phyloP scores from a whole-genome alignment of 495 filamentous ascomycete species.

The Thermothielavioides terrestris region DNA sequence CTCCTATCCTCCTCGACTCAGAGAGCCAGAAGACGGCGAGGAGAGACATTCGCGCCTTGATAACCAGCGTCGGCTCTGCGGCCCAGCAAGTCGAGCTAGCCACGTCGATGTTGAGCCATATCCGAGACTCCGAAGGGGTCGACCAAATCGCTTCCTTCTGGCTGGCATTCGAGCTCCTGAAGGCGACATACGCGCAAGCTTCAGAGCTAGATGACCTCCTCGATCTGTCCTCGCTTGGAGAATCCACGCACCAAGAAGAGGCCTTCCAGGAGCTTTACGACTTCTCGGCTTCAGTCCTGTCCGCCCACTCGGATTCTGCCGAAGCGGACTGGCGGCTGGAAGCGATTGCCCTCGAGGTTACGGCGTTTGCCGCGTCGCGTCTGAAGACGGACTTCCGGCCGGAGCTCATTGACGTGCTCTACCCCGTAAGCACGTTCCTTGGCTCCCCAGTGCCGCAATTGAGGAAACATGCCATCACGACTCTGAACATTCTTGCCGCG shows the following conservation, averaged over 20 bases:
- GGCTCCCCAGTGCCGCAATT: conserved; percentile 61
- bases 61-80: conserved; percentile 38
- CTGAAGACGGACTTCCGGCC: conserved; percentile 61
- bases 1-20: conserved; percentile 53
- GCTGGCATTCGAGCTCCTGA: conserved; percentile 67
- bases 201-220: conserved; percentile 60
- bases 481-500: conserved; percentile 66
- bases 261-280: conserved; percentile 75
- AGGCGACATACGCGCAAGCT: conserved; percentile 40
- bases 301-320: conserved; percentile 40
- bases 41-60: conserved; percentile 36
- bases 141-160: conserved; percentile 66
- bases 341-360: conserved; percentile 65
- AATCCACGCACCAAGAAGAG: conserved; percentile 38
- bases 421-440: conserved; percentile 79
- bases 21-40: conserved; percentile 58
- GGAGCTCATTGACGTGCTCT: conserved; percentile 86
- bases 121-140: conserved; percentile 46
- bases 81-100: conserved; percentile 41
- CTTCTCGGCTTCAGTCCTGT: conserved; percentile 58
- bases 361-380: conserved; percentile 62
- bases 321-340: conserved; percentile 58
- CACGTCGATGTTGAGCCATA: conserved; percentile 48
- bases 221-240: conserved; percentile 35
- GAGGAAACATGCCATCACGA: conserved; percentile 73